These are phyloP conservation scores for Seiridium cupressi DNA, from an alignment of 2,329 filamentous ascomycete genomes.

Conservation along the genomic window DNA sequence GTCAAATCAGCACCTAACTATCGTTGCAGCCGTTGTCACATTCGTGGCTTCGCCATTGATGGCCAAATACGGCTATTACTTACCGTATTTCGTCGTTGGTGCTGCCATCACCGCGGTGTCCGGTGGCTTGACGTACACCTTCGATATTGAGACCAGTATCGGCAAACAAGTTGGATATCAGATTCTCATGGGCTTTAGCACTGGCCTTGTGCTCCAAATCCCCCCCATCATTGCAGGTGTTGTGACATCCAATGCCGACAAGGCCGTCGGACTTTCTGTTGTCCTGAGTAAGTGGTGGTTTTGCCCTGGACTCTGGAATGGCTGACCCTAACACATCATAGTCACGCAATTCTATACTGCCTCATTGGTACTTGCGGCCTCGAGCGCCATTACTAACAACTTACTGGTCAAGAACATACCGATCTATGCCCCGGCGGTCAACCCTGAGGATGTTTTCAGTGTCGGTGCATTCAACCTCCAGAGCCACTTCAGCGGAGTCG, in stretches of 20 bases:
- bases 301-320: too few species aligned
- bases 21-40: slow-evolving; percentile 34
- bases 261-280: not conserved
- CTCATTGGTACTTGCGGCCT: not conserved
- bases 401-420: not conserved
- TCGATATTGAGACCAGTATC: slow-evolving; percentile 30
- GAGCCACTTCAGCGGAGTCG: not conserved
- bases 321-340: too few species aligned
- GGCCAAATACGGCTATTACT: slow-evolving; percentile 40
- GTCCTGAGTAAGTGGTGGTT: not conserved
- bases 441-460: not conserved
- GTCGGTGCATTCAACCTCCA: not conserved
- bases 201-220: not conserved
- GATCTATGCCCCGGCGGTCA: not conserved
- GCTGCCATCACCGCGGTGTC: slow-evolving; percentile 34
- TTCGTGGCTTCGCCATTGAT: slow-evolving; percentile 28
- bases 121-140: slow-evolving; percentile 39
- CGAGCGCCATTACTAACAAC: not conserved
- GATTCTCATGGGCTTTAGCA: slow-evolving; percentile 34
- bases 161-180: slow-evolving; percentile 38
- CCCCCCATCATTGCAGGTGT: not conserved
- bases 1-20: not conserved
- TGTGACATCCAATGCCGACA: not conserved
- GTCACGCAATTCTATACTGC: not conserved
- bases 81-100: slow-evolving; percentile 39